Percentiles rank a stretch among this genome's conserved stretches.
phyloP scores from a whole-genome alignment of 805 yeast species.

The Pichia scutulata region DNA sequence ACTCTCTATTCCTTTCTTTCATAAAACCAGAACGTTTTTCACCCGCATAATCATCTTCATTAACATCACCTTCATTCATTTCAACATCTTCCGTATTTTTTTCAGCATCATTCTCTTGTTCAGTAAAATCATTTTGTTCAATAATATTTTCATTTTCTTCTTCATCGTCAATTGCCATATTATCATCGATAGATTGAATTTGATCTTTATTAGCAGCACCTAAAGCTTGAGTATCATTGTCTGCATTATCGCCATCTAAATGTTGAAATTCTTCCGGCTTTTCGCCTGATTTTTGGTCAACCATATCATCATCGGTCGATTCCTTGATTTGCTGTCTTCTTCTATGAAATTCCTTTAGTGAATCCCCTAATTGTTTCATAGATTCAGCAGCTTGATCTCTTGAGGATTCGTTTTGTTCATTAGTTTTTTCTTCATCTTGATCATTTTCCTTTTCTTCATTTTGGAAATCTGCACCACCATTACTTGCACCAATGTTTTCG shows the following conservation, averaged over 20 bases:
- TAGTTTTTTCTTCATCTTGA: constrained; percentile 35
- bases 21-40: constrained; percentile 15
- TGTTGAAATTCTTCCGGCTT: constrained; percentile 85
- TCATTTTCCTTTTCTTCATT: constrained; percentile 38
- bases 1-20: constrained; percentile 16
- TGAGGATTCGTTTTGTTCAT: constrained; percentile 47
- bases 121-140: constrained; percentile 14
- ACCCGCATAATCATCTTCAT: constrained; percentile 17
- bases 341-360: constrained; percentile 84
- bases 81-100: constrained; percentile 25
- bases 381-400: constrained; percentile 68
- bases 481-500: constrained; percentile 62
- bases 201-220: constrained; percentile 85
- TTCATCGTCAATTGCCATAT: constrained; percentile 75
- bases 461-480: constrained; percentile 33
- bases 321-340: constrained; percentile 83
- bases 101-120: constrained; percentile 16
- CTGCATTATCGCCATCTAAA: constrained; percentile 70
- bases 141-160: constrained; percentile 25
- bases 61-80: constrained; percentile 19
- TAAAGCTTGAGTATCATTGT: constrained; percentile 80
- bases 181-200: constrained; percentile 66
- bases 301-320: constrained; percentile 45
- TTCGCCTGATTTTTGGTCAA: constrained; percentile 50
- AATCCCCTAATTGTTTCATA: constrained; percentile 83